Base-by-base conservation (phyloP, 495 filamentous ascomycete genomes). In the Terfezia claveryi region DNA sequence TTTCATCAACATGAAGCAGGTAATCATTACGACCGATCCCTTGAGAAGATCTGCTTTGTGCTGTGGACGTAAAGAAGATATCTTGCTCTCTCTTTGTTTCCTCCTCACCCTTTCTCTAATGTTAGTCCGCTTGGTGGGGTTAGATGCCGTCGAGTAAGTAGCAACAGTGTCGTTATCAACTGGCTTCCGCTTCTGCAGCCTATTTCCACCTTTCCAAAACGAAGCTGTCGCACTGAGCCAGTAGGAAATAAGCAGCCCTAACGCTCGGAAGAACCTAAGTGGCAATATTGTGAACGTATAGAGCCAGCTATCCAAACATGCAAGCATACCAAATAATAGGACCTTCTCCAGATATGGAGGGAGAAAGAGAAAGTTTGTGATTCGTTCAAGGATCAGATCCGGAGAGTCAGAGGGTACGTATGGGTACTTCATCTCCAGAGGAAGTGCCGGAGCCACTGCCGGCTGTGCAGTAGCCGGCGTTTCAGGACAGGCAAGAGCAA, bases 11-110 rank as follows among this genome's bases (percentile, higher is more conserved):
- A 87, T 76, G 37, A 78, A 76, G 66, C 85, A 93, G 59, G 84
- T 94, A 52, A 74, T 74, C 51, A 94, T 74, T 60, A 95, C 84
- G 23, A 99, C 74, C 38, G 85, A 68, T 0, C 91, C 91, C 64
- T 88, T 88, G 20, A 99, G 71, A 10, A 99, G 78, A 66, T 99
- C 91, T 16, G 92, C 91, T 63, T 96, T 99, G 69, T 99, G 82
- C 61, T 82, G 84, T 6, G 86, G 82, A 4, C 81, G 77, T 23
- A 96, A 68, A 38, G 80, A 77, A 0, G 92, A 96, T 0, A 94
- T 68, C 82, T 86, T 54, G 80, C 83, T 58, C 50, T 85, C 73
- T 36, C 81, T 79, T 68, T 89, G 85, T 50, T 77, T 74, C 57
- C 70, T 71, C 14, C 62, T 58, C 55, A 66, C 59, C 68, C 51